phyloP scores from a whole-genome alignment of 345 rosid species.

The Fremontodendron californicum region DNA sequence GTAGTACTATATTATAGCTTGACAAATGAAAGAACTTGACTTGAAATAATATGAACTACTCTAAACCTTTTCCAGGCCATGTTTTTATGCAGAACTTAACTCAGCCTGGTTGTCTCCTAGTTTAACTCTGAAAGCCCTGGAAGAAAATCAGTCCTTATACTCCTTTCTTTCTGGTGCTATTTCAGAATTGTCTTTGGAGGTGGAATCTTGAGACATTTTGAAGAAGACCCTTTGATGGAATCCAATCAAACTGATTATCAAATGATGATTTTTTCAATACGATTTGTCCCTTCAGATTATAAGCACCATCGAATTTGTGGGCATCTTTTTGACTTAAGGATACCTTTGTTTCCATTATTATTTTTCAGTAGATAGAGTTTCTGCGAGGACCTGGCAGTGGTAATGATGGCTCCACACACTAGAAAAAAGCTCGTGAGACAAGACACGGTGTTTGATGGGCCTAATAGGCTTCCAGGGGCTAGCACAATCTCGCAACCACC shows the following conservation, averaged over 20 bases:
- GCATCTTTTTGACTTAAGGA: conserved; percentile 29
- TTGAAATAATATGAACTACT: no score
- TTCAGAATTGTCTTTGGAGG: background rate
- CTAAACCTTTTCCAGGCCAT: background rate
- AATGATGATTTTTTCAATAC: conserved; percentile 19
- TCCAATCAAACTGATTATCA: conserved; percentile 13
- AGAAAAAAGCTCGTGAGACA: background rate
- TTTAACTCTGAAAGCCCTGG: background rate
- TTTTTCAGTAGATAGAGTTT: no score
- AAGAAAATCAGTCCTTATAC: background rate
- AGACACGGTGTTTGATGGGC: background rate
- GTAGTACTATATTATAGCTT: background rate
- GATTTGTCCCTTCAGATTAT: conserved; percentile 23
- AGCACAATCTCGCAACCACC: background rate
- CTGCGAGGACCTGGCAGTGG: background rate
- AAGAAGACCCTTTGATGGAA: conserved; percentile 5
- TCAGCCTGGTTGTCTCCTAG: background rate
- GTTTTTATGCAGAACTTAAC: background rate
- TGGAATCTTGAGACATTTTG: background rate
- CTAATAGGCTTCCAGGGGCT: background rate
- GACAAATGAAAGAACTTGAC: background rate
- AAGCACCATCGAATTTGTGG: conserved; percentile 21
- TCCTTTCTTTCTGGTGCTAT: background rate
- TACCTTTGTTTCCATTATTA: background rate
- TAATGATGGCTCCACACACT: background rate